Percentiles rank a stretch among this genome's conserved stretches.
These are phyloP conservation scores for Chrysanthemum makinoi DNA, from an alignment of 129 eudicot species.

Conservation along the genomic window DNA sequence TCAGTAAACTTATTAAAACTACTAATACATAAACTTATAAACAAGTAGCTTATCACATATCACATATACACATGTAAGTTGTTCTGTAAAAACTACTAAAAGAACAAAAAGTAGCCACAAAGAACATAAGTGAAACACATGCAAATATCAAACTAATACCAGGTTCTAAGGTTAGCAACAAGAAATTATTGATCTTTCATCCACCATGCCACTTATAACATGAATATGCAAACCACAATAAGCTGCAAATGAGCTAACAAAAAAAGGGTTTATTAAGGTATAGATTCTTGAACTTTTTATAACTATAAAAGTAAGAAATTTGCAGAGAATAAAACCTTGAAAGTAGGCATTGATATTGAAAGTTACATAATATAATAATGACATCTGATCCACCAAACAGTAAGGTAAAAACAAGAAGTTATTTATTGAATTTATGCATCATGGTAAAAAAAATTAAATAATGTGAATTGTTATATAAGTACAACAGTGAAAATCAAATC, in stretches of 20 bases:
- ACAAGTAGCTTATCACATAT: slow-evolving; percentile 7
- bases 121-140: background rate
- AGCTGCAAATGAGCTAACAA: slow-evolving; percentile 20
- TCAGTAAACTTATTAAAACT: slow-evolving; percentile 11
- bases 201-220: slow-evolving; percentile 11
- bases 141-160: background rate
- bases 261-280: slow-evolving; percentile 27
- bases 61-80: slow-evolving; percentile 6
- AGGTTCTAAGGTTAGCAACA: too few species aligned
- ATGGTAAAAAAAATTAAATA: slow-evolving; percentile 28
- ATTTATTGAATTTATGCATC: slow-evolving; percentile 28
- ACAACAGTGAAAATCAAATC: slow-evolving; percentile 35
- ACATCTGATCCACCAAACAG: slow-evolving; percentile 57
- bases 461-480: slow-evolving; percentile 20
- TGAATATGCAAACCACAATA: slow-evolving; percentile 8
- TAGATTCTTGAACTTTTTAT: slow-evolving; percentile 27
- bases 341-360: slow-evolving; percentile 46
- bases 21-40: background rate
- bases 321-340: slow-evolving; percentile 62
- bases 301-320: slow-evolving; percentile 27
- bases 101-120: slow-evolving; percentile 10
- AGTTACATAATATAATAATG: slow-evolving; percentile 33
- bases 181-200: too few species aligned
- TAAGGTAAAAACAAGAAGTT: slow-evolving; percentile 24
- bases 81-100: background rate